phyloP scores from a whole-genome alignment of 148 eudicot species.

The Polygonum aviculare region DNA sequence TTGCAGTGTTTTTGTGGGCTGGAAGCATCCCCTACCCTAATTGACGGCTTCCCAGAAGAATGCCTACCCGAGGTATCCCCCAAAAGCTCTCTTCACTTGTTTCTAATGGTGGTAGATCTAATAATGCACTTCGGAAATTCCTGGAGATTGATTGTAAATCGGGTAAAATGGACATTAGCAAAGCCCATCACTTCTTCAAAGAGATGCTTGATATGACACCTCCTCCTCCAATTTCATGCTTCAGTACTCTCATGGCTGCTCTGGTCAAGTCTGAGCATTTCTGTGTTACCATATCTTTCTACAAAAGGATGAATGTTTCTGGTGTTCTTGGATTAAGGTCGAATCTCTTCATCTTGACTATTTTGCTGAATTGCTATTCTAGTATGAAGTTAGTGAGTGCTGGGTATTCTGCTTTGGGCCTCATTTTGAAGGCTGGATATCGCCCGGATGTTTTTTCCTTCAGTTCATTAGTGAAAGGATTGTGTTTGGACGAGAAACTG shows the following conservation, averaged over 20 bases:
- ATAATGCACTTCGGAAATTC: not conserved
- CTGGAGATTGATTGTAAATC: not conserved
- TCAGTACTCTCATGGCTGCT: conserved; percentile 12
- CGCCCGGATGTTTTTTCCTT: too few species aligned
- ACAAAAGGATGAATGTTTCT: conserved; percentile 4
- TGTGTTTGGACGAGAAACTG: too few species aligned
- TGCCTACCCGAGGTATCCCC: not conserved
- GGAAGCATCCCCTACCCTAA: too few species aligned
- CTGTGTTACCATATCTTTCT: conserved; percentile 11
- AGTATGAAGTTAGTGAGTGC: too few species aligned
- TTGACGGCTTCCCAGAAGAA: not conserved
- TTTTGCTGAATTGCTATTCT: conserved; percentile 20
- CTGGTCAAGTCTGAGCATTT: conserved; percentile 15
- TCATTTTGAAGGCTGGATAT: too few species aligned
- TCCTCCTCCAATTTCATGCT: conserved; percentile 13
- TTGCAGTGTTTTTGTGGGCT: too few species aligned
- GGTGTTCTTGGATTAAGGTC: conserved; percentile 1
- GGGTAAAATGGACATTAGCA: not conserved
- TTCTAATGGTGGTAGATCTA: not conserved
- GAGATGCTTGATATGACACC: conserved; percentile 17
- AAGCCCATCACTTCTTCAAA: conserved; percentile 11
- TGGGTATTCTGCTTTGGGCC: too few species aligned
- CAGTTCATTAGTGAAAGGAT: too few species aligned
- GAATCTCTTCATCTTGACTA: conserved; percentile 14
- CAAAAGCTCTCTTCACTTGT: not conserved